These are phyloP conservation scores for Parastagonospora avenae DNA, from an alignment of 2,329 filamentous ascomycete species.

Conservation along the genomic window DNA sequence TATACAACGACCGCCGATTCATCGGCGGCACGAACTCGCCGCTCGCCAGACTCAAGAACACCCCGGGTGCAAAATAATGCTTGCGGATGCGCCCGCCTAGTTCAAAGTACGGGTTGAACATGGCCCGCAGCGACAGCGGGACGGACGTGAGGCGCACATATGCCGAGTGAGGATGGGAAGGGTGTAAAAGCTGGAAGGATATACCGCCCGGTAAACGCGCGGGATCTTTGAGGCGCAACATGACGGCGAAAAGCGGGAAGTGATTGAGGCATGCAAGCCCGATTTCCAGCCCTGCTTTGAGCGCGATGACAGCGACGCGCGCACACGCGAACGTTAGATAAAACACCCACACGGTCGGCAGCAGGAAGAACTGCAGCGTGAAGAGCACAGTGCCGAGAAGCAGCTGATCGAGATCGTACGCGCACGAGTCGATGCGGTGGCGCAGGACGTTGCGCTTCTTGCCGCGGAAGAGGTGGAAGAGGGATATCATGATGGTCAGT, in stretches of 20 bases:
- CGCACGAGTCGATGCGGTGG: slow-evolving; percentile 97
- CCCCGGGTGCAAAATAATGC: slow-evolving; percentile 89
- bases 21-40: slow-evolving; percentile 95
- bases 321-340: slow-evolving; percentile 95
- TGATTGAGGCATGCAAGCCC: slow-evolving; percentile 93
- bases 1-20: slow-evolving; percentile 92
- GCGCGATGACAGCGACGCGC: slow-evolving; percentile 89
- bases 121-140: slow-evolving; percentile 85
- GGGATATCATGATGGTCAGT: slow-evolving; percentile 90
- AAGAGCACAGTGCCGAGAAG: slow-evolving; percentile 96
- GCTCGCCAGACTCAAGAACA: slow-evolving; percentile 84
- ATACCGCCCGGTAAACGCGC: slow-evolving; percentile 86
- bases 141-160: slow-evolving; percentile 60
- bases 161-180: slow-evolving; percentile 44
- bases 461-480: slow-evolving; percentile 98
- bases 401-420: slow-evolving; percentile 96
- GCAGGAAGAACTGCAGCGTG: slow-evolving; percentile 89
- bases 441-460: slow-evolving; percentile 97
- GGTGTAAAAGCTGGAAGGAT: slow-evolving; percentile 85
- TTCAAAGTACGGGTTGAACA: slow-evolving; percentile 98
- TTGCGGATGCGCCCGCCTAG: slow-evolving; percentile 90
- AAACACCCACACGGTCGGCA: slow-evolving; percentile 95
- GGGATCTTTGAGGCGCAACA: slow-evolving; percentile 94
- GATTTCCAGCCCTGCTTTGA: slow-evolving; percentile 92
- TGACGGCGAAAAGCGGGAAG: slow-evolving; percentile 94